These are phyloP conservation scores for Pseudoscleropodium purum DNA, from an alignment of 225 moss, liverwort and hornwort species.

Conservation along the genomic window DNA sequence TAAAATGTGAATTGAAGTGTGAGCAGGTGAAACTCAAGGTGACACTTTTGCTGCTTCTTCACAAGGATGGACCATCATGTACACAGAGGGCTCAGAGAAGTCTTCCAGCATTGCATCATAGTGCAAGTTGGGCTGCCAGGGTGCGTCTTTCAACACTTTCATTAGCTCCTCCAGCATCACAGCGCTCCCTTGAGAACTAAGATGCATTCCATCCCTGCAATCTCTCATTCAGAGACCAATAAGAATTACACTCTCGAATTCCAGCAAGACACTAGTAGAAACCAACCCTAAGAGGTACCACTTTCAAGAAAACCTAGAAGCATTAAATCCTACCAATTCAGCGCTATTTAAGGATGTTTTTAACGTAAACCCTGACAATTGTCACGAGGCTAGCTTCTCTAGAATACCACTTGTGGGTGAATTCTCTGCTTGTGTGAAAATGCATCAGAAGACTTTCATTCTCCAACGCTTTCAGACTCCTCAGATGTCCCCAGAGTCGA, in stretches of 20 bases:
- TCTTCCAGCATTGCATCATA: slow-evolving; percentile 39
- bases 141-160: slow-evolving; percentile 21
- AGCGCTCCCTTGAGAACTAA: slow-evolving; percentile 52
- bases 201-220: slow-evolving; percentile 89
- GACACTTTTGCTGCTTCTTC: slow-evolving; percentile 9
- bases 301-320: neutral
- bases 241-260: neutral
- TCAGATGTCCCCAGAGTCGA: neutral
- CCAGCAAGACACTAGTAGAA: neutral
- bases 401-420: neutral
- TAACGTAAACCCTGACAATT: too few relatives aligned
- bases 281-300: too few relatives aligned
- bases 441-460: neutral
- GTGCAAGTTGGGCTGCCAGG: slow-evolving; percentile 54
- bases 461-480: neutral
- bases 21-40: neutral
- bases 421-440: neutral
- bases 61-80: slow-evolving; percentile 33
- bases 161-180: slow-evolving; percentile 51
- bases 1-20: neutral
- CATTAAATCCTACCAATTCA: neutral
- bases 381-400: neutral
- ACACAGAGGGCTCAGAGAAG: slow-evolving; percentile 10
- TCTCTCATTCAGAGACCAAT: neutral
- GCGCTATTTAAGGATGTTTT: neutral